These are phyloP conservation scores for Phytophthora pistaciae DNA, from an alignment of 352 stramenopile genomes.

Conservation along the genomic window DNA sequence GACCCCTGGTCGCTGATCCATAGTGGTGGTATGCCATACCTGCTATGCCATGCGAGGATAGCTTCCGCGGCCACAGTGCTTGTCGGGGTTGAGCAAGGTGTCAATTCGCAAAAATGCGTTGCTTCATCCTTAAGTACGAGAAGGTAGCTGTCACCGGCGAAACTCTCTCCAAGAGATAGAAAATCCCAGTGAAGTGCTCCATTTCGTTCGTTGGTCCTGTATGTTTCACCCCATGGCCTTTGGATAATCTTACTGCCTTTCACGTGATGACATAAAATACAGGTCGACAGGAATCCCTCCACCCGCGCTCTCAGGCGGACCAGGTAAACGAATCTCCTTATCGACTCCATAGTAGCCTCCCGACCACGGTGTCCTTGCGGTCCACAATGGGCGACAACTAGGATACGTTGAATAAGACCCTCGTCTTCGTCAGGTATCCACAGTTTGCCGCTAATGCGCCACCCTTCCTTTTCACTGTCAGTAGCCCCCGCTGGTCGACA, in stretches of 20 bases:
- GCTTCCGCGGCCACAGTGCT: constrained; percentile 20
- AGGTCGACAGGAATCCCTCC: constrained; percentile 1
- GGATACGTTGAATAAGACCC: neutral
- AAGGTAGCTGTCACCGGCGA: constrained; percentile 17
- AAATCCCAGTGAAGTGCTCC: constrained; percentile 20
- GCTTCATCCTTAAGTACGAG: constrained; percentile 26
- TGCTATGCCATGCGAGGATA: constrained; percentile 31
- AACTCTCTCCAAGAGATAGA: constrained; percentile 9
- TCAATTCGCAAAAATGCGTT: constrained; percentile 12
- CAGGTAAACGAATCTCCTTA: constrained; percentile 1
- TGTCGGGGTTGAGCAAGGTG: constrained; percentile 19
- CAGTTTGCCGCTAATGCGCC: neutral
- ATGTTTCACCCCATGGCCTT: constrained; percentile 14
- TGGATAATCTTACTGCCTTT: constrained; percentile 19
- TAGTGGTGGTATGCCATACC: constrained; percentile 27
- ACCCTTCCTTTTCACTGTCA: neutral
- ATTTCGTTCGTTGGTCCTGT: constrained; percentile 21
- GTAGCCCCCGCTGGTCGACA: neutral
- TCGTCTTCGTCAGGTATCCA: neutral
- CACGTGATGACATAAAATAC: constrained; percentile 18
- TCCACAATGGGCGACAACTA: neutral
- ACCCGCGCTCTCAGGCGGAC: constrained; percentile 10
- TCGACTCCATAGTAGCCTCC: neutral
- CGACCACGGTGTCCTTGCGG: neutral
- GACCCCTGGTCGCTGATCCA: constrained; percentile 35